Base-by-base conservation (phyloP, 805 yeast species). In the Starmerella tilneyi region DNA sequence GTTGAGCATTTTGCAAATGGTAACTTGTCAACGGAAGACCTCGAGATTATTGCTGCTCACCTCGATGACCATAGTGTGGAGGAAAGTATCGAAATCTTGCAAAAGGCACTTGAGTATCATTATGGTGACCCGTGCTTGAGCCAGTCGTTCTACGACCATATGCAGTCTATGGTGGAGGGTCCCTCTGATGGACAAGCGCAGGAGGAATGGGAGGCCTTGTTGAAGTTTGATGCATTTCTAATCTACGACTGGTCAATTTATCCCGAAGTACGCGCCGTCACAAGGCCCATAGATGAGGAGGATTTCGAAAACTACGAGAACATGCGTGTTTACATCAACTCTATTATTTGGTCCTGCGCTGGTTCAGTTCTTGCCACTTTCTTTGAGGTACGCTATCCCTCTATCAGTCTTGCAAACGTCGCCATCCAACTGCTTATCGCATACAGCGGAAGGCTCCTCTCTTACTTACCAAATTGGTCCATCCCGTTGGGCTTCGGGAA, bases 351-450 rank as follows among this genome's bases (percentile, higher is more conserved):
- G 75, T 69, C 75, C 4, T 59, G 73, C 15, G 63, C 75, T 36
- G 81, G 80, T 29, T 68, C 75, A 44, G 76, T 69, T 46, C 68
- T 78, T 58, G 76, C 75, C 58, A 67, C 74, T 43, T 73, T 78
- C 58, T 79, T 79, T 57, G 67, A 72, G n/a, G 62, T 73, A 50
- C 76, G 80, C 56, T 62, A 68, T 49, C 84, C 85, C 5, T 53
- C 72, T 4, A 67, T 79, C 44, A 55, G 67, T 24, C 61, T 79
- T 47, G 64, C 72, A 20, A 62, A 73, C 23, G 65, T 68, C 33
- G 79, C 76, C 44, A 66, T 78, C 26, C 79, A 79, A 52, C 66
- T 80, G 46, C 63, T 80, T 49, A 69, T 81, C 4, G 76, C 69
- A 59, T 83, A 83, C 2, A 51, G 73, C 26, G 88, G 86, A 42